Evolutionary conservation across 257 asterid genomes (phyloP).

Genomic region (Solanum bulbocastanum): DNA sequence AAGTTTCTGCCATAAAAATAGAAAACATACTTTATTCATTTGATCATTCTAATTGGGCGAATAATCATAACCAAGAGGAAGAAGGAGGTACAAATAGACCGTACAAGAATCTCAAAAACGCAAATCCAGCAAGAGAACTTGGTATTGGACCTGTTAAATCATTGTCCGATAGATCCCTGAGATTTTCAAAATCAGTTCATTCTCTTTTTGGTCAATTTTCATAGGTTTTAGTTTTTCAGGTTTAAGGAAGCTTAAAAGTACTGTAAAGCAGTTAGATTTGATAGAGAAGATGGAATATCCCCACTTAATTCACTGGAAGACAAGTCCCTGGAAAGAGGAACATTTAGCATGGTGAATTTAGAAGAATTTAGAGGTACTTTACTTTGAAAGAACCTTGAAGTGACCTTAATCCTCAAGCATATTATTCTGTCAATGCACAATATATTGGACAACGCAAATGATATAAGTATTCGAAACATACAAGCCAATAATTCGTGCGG

Average conservation of each 20-base stretch:
- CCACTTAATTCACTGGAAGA: conserved; percentile 21
- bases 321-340: conserved; percentile 8
- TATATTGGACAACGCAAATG: background rate
- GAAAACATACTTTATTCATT: background rate
- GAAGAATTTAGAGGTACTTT: background rate
- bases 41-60: background rate
- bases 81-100: background rate
- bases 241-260: conserved; percentile 10
- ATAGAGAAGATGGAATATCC: background rate
- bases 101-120: conserved; percentile 11
- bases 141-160: conserved; percentile 16
- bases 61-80: background rate
- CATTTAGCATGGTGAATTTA: background rate
- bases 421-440: background rate
- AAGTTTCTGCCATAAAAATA: conserved; percentile 11
- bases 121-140: conserved; percentile 12
- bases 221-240: background rate
- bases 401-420: background rate
- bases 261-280: conserved; percentile 11
- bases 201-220: background rate
- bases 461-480: conserved; percentile 1
- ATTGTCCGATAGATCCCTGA: conserved; percentile 27
- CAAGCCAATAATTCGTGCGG: conserved; percentile 22
- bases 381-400: background rate
- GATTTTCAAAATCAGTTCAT: background rate